phyloP scores from a whole-genome alignment of 768 basidiomycete genomes.

The Tulasnella sp. region DNA sequence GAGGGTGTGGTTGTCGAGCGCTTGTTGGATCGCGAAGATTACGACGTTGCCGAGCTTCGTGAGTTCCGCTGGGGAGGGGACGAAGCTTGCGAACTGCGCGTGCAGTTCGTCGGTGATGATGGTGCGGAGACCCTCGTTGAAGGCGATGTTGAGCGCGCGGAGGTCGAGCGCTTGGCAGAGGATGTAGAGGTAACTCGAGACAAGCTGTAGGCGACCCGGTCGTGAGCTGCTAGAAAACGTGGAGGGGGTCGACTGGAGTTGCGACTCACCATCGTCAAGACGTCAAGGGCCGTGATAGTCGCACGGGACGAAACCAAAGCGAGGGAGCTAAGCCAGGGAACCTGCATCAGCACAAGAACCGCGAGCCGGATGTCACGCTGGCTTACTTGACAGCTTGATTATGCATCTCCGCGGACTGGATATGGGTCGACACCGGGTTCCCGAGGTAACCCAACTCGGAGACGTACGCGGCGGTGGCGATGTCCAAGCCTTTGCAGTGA shows the following conservation, averaged over 20 bases:
- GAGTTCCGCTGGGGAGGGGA: slow-evolving; percentile 29
- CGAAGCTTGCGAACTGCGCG: slow-evolving; percentile 31
- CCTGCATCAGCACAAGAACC: background rate
- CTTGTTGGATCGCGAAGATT: slow-evolving; percentile 31
- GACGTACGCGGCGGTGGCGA: slow-evolving; percentile 70
- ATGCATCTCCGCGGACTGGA: slow-evolving; percentile 85
- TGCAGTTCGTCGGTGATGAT: slow-evolving; percentile 43
- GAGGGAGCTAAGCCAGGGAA: slow-evolving; percentile 48
- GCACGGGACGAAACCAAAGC: slow-evolving; percentile 75
- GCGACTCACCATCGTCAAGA: slow-evolving; percentile 44
- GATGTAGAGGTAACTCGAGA: slow-evolving; percentile 63
- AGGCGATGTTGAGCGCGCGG: slow-evolving; percentile 60
- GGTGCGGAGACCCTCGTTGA: slow-evolving; percentile 37
- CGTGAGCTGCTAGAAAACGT: too few relatives aligned
- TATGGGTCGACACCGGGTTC: slow-evolving; percentile 72
- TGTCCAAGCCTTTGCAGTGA: slow-evolving; percentile 76
- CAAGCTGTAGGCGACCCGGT: slow-evolving; percentile 27
- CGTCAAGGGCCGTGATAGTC: slow-evolving; percentile 66
- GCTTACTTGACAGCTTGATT: slow-evolving; percentile 84
- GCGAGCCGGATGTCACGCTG: background rate
- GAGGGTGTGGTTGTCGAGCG: slow-evolving; percentile 47
- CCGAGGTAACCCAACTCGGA: slow-evolving; percentile 74
- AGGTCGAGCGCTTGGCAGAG: slow-evolving; percentile 81
- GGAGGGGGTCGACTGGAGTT: background rate
- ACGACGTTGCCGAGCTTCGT: slow-evolving; percentile 27